Base-by-base conservation (phyloP, 2,329 filamentous ascomycete genomes). In the Fusarium tuaranense region DNA sequence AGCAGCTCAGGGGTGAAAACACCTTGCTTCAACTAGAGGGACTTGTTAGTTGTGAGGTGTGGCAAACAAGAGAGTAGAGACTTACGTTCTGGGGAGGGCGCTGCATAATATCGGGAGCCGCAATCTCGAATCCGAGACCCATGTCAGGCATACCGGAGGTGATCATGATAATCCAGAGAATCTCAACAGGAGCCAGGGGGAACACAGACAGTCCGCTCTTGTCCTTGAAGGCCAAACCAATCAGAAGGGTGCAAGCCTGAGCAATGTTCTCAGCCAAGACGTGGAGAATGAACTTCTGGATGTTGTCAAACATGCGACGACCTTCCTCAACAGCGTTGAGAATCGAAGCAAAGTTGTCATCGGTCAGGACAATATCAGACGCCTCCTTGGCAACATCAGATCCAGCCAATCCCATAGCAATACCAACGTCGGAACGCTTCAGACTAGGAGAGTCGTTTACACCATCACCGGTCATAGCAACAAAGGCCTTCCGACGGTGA, bases 131-230 rank as follows among this genome's bases (percentile, higher is more conserved):
- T 3, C 92, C 92, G 4, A 94, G 86, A 69, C 92, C 93, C 91
- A 94, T 94, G 72, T 94, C 93, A 5, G 92, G 92, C 78, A 94
- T 87, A 59, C 90, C 91, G 36, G 91, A 93, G 1, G 93, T 94
- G 65, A 94, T 88, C 92, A 94, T 94, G 78, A 94, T 94, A 71
- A 95, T 91, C 92, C 92, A 94, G 48, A 94, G 86, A 72, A 94
- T 93, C 75, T 94, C 90, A n/a, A 94, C 91, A 0, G 92, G 92
- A 0, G 92, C 87, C 16, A 94, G 86, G 0, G 92, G 92, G 78
- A 94, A 94, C 7, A 94, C 92, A 0, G 92, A 94, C 27, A 93
- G 82, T 2, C 87, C 85, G 16, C 84, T 85, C 5, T 80, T 76
- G 72, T 94, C 92, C 82, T 94, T 94, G 84, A 94, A 94, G 0